Evolutionary conservation across 1,284 basidiomycete genomes (phyloP), one percentile per base, ranked within the genome.

Genomic region (Takashimella koratensis): DNA sequence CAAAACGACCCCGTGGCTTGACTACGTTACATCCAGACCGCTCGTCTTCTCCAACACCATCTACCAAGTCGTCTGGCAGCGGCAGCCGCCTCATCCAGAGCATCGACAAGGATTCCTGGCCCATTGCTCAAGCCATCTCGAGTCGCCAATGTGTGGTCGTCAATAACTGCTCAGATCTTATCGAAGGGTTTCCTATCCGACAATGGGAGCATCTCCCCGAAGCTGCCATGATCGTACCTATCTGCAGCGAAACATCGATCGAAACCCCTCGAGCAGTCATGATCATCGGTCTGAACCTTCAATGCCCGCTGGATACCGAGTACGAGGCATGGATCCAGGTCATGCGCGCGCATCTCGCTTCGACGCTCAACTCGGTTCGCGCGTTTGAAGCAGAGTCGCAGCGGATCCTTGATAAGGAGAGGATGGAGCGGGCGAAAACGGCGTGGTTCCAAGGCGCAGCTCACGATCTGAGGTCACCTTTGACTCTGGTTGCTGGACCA

Each of bases 211-310:
- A 68, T 20, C 59, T 74, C 4, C 70, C 75, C 0, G 57, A 64
- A 23, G 63, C 67, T 2, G 77, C 76, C 2, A 68, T 76, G 22
- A 67, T 76, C 23, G 66, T 77, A 5, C 75, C 76, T 0, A 69
- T 77, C 45, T 65, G 65, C 36, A 63, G 63, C 45, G 74, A 75
- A 12, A 57, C 60, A 1, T 61, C 66, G 6, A 62, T 59, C 19
- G 67, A 66, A 2, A 47, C 68, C 0, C 74, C 76, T 0, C 62
- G 64, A n/a, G 70, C 66, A 0, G 70, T 78, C n/a, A 45, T 78
- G 30, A 67, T 78, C 43, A 57, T 79, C n/a, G 77, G 77, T 16
- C 64, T 77, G 39, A 77, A 76, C 58, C 47, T 70, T 5, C 53
- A 65, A 12, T 53, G 69, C 24, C 67, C 71, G 5, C 67, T 71